Conservation (phyloP, 1,284 basidiomycete species). For the Tilletia caries region DNA sequence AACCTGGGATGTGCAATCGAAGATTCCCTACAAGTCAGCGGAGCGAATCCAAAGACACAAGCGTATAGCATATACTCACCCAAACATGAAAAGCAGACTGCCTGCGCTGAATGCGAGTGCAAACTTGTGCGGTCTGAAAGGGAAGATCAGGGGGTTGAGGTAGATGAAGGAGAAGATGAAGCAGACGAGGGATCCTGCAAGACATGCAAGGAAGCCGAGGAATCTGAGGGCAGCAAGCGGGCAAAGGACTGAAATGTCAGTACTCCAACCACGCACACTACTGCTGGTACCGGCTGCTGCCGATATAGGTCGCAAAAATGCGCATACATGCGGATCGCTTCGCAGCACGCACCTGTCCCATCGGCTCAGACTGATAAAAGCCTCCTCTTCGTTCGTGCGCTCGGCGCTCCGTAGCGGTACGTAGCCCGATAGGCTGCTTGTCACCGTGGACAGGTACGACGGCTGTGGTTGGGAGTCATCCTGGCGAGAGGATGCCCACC, state of each 20-base stretch:
- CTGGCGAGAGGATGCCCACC: slow-evolving; percentile 42
- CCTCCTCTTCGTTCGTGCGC: slow-evolving; percentile 88
- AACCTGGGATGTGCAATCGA: slow-evolving; percentile 25
- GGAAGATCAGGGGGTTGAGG: slow-evolving; percentile 70
- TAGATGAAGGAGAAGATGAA: slow-evolving; percentile 91
- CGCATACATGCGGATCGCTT: neutral
- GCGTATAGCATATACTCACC: slow-evolving; percentile 31
- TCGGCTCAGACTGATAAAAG: slow-evolving; percentile 61
- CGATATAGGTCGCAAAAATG: neutral
- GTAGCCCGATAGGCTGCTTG: slow-evolving; percentile 67
- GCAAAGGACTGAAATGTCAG: neutral
- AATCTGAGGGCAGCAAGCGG: slow-evolving; percentile 55
- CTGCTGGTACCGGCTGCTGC: no score
- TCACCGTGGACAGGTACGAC: slow-evolving; percentile 36
- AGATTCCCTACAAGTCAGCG: neutral
- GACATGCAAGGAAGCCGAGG: slow-evolving; percentile 86
- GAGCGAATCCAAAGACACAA: neutral
- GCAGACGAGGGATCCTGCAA: slow-evolving; percentile 84
- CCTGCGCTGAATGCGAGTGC: slow-evolving; percentile 50
- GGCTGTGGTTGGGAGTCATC: slow-evolving; percentile 29
- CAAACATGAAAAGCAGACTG: slow-evolving; percentile 50
- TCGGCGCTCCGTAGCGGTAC: slow-evolving; percentile 81
- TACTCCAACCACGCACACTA: no score
- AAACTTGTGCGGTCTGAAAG: slow-evolving; percentile 45
- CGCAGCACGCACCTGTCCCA: slow-evolving; percentile 46